phyloP scores from a whole-genome alignment of 208 protist species.

The Trichomonas tenax region DNA sequence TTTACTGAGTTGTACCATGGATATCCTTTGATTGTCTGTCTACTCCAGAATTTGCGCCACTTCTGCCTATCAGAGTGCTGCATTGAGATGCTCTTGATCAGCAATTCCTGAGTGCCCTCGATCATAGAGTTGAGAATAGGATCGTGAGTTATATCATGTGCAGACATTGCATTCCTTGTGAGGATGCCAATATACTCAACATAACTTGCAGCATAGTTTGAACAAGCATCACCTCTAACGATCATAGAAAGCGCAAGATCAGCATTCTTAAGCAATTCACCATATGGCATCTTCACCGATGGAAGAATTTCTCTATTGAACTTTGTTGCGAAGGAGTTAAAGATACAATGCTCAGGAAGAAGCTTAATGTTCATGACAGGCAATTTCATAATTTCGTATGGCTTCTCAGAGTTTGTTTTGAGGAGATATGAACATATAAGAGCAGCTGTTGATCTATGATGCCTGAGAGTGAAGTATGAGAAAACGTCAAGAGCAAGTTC shows the following conservation, averaged over 20 bases:
- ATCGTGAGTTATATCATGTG: not conserved
- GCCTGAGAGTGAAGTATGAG: not conserved
- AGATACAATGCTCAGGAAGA: not conserved
- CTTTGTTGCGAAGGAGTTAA: not conserved
- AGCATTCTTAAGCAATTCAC: not conserved
- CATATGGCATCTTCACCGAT: not conserved
- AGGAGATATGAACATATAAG: not conserved
- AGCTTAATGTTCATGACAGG: not conserved
- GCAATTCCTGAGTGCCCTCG: not conserved
- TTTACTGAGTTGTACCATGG: not conserved
- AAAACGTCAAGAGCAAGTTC: not conserved
- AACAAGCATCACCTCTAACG: not conserved
- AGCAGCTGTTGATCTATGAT: not conserved
- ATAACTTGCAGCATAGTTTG: not conserved
- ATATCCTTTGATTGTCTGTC: not conserved
- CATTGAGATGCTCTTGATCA: not conserved
- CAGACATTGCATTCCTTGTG: not conserved
- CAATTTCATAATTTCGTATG: not conserved
- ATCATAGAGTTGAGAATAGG: not conserved
- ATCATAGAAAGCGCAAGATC: not conserved
- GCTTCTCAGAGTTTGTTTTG: not conserved
- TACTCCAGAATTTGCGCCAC: not conserved
- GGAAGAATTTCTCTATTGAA: not conserved
- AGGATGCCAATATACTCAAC: not conserved
- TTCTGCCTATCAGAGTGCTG: not conserved